Conservation (phyloP, 257 asterid genomes). For the Scutellaria baicalensis region DNA sequence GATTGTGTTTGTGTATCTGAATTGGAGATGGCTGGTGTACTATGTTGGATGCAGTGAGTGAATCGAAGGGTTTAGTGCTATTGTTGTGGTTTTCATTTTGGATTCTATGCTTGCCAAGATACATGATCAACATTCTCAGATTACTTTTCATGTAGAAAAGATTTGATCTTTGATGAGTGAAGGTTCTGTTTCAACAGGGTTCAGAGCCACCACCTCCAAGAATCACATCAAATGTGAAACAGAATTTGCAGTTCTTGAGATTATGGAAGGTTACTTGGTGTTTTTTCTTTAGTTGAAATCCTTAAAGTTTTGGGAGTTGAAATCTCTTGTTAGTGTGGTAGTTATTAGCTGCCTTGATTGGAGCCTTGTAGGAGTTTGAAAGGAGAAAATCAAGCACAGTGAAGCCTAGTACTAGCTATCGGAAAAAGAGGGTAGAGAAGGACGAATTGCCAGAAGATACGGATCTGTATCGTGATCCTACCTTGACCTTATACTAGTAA, state of each 20-base stretch:
- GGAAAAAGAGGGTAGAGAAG: constrained; percentile 79
- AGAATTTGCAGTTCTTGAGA: constrained; percentile 72
- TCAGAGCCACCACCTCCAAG: constrained; percentile 72
- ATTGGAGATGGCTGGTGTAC: not conserved
- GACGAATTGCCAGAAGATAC: constrained; percentile 71
- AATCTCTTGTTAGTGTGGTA: not conserved
- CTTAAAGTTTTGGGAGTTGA: not conserved
- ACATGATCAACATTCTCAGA: too few relatives aligned
- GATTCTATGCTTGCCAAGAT: too few relatives aligned
- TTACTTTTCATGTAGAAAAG: too few relatives aligned
- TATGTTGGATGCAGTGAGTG: not conserved
- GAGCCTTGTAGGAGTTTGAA: constrained; percentile 57
- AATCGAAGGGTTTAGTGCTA: not conserved
- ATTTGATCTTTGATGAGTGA: constrained; percentile 6
- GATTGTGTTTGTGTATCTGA: not conserved
- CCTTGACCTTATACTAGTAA: constrained; percentile 74
- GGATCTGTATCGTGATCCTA: constrained; percentile 80
- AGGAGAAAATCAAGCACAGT: constrained; percentile 51
- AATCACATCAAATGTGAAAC: constrained; percentile 89
- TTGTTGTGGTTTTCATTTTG: not conserved
- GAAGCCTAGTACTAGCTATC: constrained; percentile 85
- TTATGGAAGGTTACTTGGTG: constrained; percentile 60
- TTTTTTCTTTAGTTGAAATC: not conserved
- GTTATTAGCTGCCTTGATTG: constrained; percentile 15
- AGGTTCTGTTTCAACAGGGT: constrained; percentile 38